These are phyloP conservation scores for Yamadazyma pseudoaaseri DNA, from an alignment of 1,139 yeast species.

Conservation along the genomic window DNA sequence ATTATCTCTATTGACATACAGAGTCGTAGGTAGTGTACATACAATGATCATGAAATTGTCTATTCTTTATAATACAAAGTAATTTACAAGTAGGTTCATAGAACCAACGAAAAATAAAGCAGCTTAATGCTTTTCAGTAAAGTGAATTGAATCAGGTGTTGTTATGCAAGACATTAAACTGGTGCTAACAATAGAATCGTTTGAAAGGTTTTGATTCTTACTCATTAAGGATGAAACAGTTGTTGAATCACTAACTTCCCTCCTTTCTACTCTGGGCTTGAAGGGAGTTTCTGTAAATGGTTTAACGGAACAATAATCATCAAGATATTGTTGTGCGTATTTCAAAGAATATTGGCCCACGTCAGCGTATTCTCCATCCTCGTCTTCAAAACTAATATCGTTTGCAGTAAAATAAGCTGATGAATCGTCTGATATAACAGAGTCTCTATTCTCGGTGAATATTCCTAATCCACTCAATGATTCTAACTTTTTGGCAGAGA, in stretches of 20 bases:
- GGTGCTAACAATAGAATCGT: slow-evolving; percentile 12
- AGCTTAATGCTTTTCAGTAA: background rate
- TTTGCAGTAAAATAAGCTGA: slow-evolving; percentile 17
- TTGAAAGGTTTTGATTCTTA: slow-evolving; percentile 13
- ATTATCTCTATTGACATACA: no score
- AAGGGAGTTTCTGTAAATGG: background rate
- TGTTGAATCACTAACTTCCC: slow-evolving; percentile 19
- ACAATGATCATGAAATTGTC: no score
- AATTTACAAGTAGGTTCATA: background rate
- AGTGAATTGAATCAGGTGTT: slow-evolving; percentile 20
- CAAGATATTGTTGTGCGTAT: background rate
- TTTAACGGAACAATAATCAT: background rate
- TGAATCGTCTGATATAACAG: slow-evolving; percentile 11
- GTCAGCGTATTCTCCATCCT: no score
- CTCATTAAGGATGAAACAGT: slow-evolving; percentile 24
- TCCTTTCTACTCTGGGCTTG: slow-evolving; percentile 8
- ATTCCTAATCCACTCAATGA: slow-evolving; percentile 2
- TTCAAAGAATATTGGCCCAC: no score
- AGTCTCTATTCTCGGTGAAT: slow-evolving; percentile 1
- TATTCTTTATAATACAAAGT: no score
- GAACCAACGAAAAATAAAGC: background rate
- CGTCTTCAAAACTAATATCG: slow-evolving; percentile 6
- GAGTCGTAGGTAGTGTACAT: no score
- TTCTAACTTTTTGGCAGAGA: background rate
- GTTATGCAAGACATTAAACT: slow-evolving; percentile 15